These are phyloP conservation scores for Acorus calamus DNA, from an alignment of 106 monocot species.

Conservation along the genomic window DNA sequence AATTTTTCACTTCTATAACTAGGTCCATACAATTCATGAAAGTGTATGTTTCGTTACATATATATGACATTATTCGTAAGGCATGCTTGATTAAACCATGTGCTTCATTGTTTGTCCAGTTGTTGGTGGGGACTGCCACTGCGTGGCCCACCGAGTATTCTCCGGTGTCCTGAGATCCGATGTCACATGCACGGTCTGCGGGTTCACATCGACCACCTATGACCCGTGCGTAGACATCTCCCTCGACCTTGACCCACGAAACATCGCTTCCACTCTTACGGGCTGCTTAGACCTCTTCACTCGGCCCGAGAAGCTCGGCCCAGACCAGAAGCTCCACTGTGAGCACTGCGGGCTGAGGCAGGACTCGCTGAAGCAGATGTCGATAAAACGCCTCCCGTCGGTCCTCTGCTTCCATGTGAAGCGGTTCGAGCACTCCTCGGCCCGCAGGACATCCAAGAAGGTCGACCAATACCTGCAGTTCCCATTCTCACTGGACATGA, in stretches of 20 bases:
- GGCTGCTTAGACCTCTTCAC: constrained; percentile 58
- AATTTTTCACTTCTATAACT: too few species aligned
- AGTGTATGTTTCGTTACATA: too few species aligned
- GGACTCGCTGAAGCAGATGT: constrained; percentile 62
- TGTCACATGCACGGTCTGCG: constrained; percentile 53
- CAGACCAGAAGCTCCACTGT: constrained; percentile 52
- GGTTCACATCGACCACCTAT: constrained; percentile 63
- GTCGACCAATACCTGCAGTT: constrained; percentile 47
- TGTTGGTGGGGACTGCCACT: constrained; percentile 54
- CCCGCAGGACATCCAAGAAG: constrained; percentile 27
- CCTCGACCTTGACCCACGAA: constrained; percentile 31
- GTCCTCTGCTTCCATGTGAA: constrained; percentile 66
- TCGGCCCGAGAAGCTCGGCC: constrained; percentile 49
- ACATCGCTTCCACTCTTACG: constrained; percentile 22
- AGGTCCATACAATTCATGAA: too few species aligned
- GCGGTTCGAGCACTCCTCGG: constrained; percentile 40
- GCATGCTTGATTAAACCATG: too few species aligned
- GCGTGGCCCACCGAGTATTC: constrained; percentile 62
- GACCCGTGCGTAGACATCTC: constrained; percentile 68
- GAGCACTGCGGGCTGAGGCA: constrained; percentile 38
- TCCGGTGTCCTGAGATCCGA: constrained; percentile 50
- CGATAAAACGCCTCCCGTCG: constrained; percentile 41
- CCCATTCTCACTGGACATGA: constrained; percentile 55
- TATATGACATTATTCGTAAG: too few species aligned
- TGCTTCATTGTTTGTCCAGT: too few species aligned